phyloP scores from a whole-genome alignment of 2,329 filamentous ascomycete genomes.

The Volutella citrinella region DNA sequence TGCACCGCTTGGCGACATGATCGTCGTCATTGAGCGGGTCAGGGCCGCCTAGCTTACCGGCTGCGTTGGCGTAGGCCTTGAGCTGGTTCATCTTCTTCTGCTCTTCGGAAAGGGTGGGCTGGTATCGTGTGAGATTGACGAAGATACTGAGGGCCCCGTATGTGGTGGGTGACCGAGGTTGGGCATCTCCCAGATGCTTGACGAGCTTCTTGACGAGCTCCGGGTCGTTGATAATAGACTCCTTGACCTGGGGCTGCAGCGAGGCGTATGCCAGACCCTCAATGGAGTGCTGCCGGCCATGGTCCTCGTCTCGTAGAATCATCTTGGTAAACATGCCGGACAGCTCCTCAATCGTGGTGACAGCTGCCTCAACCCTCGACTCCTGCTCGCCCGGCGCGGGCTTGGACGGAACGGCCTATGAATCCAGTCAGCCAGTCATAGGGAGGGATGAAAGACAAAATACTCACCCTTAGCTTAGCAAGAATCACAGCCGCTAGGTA shows the following conservation, averaged over 20 bases:
- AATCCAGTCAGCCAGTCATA: constrained; percentile 47
- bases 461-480: constrained; percentile 63
- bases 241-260: constrained; percentile 79
- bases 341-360: constrained; percentile 63
- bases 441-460: constrained; percentile 16
- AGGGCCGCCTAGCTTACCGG: constrained; percentile 59
- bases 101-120: constrained; percentile 77
- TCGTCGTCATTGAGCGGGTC: constrained; percentile 74
- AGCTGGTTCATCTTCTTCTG: constrained; percentile 89
- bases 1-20: constrained; percentile 73
- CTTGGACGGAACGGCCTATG: constrained; percentile 53
- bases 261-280: constrained; percentile 93
- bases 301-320: constrained; percentile 56
- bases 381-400: constrained; percentile 37
- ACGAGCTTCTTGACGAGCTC: constrained; percentile 69
- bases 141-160: constrained; percentile 88
- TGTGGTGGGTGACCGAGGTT: constrained; percentile 65
- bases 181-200: constrained; percentile 55
- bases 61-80: constrained; percentile 89
- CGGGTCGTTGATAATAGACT: constrained; percentile 68
- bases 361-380: constrained; percentile 48
- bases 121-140: constrained; percentile 78
- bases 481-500: constrained; percentile 71
- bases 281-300: constrained; percentile 66
- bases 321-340: constrained; percentile 64